Base-by-base conservation (phyloP, 371 early-diverging fungal genomes). In the Mortierella polycephala region DNA sequence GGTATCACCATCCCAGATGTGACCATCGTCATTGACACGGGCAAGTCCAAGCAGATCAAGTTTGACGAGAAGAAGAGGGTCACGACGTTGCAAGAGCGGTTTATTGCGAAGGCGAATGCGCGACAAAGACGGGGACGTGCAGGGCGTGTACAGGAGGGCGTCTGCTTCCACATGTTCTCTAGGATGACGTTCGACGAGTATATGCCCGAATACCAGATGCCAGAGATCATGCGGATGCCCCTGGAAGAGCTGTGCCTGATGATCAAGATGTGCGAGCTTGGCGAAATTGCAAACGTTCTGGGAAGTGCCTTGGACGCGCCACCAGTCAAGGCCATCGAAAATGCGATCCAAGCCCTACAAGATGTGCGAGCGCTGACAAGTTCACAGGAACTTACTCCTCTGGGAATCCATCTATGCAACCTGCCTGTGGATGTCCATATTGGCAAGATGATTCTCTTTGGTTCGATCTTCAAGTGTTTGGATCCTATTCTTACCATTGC, bases 1-100 rank as follows among this genome's bases (percentile, higher is more conserved):
- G 93, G 93, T 67, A 89, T 99, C 21, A 99, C 99, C 10, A 97
- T 99, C 46, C 96, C 96, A 10, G 97, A 96, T 76, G 92, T 98
- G 13, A 95, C 95, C 0, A 89, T 93, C 61, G 99, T 99, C 0
- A 91, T 99, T 60, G 99, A 99, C 81, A 85, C 92, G 1, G 99
- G 98, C 18, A 88, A 93, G 82, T 90, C 92, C 6, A 98, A 96
- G 63, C 90, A 92, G 47, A 84, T 92, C 18, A 85, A 85, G 83
- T 91, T 88, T 71, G 94, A 96, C 66, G 85, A 88, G 50, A 85
- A 87, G 61, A 83, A 87, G 56, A 77, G 88, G 41, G 86, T 95
- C n/a, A 87, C 93, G 1, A 83, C 86, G 1, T 69, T 98, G 50
- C 82, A 86, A 14, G 93, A 94, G 60, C 85, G 82, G 18, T 88